These are phyloP conservation scores for Wickerhamiella cacticola DNA, from an alignment of 805 yeast species.

Conservation along the genomic window DNA sequence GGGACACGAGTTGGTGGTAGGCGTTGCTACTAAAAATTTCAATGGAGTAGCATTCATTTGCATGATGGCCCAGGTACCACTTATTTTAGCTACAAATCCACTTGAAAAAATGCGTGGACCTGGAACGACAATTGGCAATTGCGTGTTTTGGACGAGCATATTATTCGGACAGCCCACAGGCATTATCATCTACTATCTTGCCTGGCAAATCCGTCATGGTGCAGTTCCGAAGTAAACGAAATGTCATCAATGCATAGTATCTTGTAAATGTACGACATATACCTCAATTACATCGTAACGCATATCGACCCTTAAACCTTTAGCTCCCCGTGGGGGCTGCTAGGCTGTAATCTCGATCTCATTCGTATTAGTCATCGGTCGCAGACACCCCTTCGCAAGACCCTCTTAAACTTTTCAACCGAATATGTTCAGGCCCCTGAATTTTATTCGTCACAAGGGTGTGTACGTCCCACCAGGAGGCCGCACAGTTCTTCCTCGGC, in stretches of 20 bases:
- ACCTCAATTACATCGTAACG: no score
- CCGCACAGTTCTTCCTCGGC: slow-evolving; percentile 19
- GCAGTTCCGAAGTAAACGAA: background rate
- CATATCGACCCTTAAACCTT: no score
- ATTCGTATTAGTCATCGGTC: background rate
- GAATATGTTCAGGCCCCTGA: slow-evolving; percentile 7
- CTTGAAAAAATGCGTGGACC: slow-evolving; percentile 33
- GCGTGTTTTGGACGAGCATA: slow-evolving; percentile 37
- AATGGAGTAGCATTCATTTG: slow-evolving; percentile 37
- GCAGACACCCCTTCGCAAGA: background rate
- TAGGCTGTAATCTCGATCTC: no score
- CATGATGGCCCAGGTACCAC: slow-evolving; percentile 36
- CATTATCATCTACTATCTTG: slow-evolving; percentile 34
- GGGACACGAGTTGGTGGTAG: slow-evolving; percentile 37
- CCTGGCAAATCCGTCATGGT: slow-evolving; percentile 32
- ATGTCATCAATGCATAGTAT: no score
- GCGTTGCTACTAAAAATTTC: slow-evolving; percentile 37
- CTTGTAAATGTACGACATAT: no score
- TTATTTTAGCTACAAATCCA: slow-evolving; percentile 33
- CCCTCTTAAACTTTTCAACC: slow-evolving; percentile 1
- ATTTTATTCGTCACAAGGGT: slow-evolving; percentile 13
- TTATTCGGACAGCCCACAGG: slow-evolving; percentile 38
- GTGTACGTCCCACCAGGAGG: slow-evolving; percentile 25
- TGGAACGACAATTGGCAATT: slow-evolving; percentile 35
- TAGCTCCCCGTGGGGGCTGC: no score